These are phyloP conservation scores for Opeltia flavorubescens DNA, from an alignment of 495 filamentous ascomycete genomes.

Conservation along the genomic window DNA sequence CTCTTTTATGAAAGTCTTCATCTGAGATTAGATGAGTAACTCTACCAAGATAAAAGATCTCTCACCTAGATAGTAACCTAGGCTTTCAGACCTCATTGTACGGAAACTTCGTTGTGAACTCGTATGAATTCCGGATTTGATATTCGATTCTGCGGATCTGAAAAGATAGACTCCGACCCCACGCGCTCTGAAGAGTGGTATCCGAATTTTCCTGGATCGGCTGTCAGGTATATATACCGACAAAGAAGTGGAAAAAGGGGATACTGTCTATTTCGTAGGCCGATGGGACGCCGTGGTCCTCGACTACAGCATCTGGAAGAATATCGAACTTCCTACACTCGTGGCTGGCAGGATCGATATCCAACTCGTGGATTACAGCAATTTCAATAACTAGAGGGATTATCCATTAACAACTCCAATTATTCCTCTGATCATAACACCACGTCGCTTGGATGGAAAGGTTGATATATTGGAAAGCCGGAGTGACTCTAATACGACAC, in stretches of 20 bases:
- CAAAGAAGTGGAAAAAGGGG: not conserved
- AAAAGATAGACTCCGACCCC: too few relatives aligned
- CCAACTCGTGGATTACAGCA: conserved; percentile 1
- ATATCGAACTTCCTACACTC: not conserved
- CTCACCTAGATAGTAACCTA: too few relatives aligned
- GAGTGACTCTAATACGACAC: not conserved
- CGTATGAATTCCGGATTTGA: too few relatives aligned
- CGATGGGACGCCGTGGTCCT: not conserved
- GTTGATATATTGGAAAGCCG: too few relatives aligned
- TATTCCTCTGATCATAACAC: not conserved
- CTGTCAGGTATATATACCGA: not conserved
- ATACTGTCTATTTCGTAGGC: not conserved
- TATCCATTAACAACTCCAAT: not conserved
- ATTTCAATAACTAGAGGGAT: not conserved
- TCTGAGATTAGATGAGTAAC: too few relatives aligned
- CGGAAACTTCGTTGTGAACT: too few relatives aligned
- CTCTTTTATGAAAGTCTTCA: too few relatives aligned
- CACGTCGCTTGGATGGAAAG: too few relatives aligned
- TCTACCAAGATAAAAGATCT: too few relatives aligned
- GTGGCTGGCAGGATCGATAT: not conserved
- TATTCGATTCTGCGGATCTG: too few relatives aligned
- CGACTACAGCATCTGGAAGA: not conserved
- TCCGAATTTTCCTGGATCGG: not conserved
- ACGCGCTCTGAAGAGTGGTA: too few relatives aligned
- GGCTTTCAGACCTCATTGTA: too few relatives aligned